phyloP scores from a whole-genome alignment of 2,329 filamentous ascomycete species.

The Fusarium xylarioides region DNA sequence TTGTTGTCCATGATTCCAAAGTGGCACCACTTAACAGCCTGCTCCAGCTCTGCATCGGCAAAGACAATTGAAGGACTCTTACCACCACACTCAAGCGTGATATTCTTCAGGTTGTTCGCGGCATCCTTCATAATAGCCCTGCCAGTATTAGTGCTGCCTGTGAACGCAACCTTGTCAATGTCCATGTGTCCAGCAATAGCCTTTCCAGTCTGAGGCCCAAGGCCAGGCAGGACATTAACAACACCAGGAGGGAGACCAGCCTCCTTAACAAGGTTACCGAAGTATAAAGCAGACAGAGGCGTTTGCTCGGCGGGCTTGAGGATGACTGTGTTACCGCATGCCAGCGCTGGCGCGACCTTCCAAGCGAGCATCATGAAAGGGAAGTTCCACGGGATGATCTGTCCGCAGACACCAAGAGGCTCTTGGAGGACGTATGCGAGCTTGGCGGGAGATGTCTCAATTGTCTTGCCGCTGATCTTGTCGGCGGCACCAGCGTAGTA shows the following conservation, averaged over 20 bases:
- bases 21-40: slow-evolving; percentile 63
- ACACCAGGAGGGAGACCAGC: slow-evolving; percentile 79
- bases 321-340: slow-evolving; percentile 67
- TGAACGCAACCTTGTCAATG: slow-evolving; percentile 77
- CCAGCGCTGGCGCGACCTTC: slow-evolving; percentile 73
- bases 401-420: slow-evolving; percentile 73
- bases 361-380: slow-evolving; percentile 63
- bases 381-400: slow-evolving; percentile 67
- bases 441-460: slow-evolving; percentile 69
- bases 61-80: slow-evolving; percentile 67
- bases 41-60: slow-evolving; percentile 66
- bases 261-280: slow-evolving; percentile 71
- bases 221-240: slow-evolving; percentile 75
- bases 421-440: slow-evolving; percentile 74
- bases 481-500: slow-evolving; percentile 78
- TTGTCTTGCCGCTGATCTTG: slow-evolving; percentile 74
- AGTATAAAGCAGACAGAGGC: slow-evolving; percentile 65
- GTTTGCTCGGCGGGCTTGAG: slow-evolving; percentile 69
- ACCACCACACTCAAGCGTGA: slow-evolving; percentile 66
- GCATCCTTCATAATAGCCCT: slow-evolving; percentile 75
- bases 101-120: slow-evolving; percentile 65
- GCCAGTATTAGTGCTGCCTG: slow-evolving; percentile 72
- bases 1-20: slow-evolving; percentile 60
- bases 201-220: slow-evolving; percentile 69
- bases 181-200: slow-evolving; percentile 70